phyloP scores from a whole-genome alignment of 2,329 filamentous ascomycete species.

The Fusarium sp. region DNA sequence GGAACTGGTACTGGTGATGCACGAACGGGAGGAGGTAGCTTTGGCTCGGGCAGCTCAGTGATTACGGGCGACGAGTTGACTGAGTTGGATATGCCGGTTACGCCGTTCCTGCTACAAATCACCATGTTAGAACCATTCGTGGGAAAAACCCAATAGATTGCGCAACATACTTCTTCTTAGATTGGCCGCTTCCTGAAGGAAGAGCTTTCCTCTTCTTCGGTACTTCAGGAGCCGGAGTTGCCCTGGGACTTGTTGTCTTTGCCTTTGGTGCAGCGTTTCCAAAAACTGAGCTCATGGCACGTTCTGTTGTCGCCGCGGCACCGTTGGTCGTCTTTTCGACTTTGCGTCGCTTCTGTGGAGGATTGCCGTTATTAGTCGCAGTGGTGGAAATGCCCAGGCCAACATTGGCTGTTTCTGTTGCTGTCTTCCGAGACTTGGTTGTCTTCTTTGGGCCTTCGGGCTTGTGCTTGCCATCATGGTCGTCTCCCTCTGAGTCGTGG shows the following conservation, averaged over 20 bases:
- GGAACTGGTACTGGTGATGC: constrained; percentile 70
- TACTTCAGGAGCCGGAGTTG: constrained; percentile 73
- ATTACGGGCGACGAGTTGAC: constrained; percentile 81
- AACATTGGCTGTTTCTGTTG: constrained; percentile 60
- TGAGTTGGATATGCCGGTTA: constrained; percentile 71
- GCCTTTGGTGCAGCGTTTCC: constrained; percentile 64
- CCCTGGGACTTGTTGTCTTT: constrained; percentile 73
- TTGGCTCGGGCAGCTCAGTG: constrained; percentile 72
- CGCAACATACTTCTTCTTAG: constrained; percentile 80
- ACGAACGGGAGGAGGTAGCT: constrained; percentile 57
- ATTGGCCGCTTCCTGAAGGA: constrained; percentile 72
- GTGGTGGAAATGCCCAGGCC: constrained; percentile 75
- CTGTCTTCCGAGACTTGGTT: constrained; percentile 73
- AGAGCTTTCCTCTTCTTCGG: constrained; percentile 79
- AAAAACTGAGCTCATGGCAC: constrained; percentile 72
- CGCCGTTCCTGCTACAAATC: constrained; percentile 48
- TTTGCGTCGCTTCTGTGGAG: constrained; percentile 81
- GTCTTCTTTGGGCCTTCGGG: constrained; percentile 69
- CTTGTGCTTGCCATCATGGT: constrained; percentile 65
- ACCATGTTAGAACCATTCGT: constrained; percentile 26
- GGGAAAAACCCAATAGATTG: background rate
- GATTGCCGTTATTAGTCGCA: constrained; percentile 62
- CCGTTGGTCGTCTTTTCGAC: constrained; percentile 74
- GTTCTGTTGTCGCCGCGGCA: constrained; percentile 67
- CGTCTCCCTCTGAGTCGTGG: constrained; percentile 83